Evolutionary conservation across 2,329 filamentous ascomycete species (phyloP).

Genomic region (Pezicula carpinea): DNA sequence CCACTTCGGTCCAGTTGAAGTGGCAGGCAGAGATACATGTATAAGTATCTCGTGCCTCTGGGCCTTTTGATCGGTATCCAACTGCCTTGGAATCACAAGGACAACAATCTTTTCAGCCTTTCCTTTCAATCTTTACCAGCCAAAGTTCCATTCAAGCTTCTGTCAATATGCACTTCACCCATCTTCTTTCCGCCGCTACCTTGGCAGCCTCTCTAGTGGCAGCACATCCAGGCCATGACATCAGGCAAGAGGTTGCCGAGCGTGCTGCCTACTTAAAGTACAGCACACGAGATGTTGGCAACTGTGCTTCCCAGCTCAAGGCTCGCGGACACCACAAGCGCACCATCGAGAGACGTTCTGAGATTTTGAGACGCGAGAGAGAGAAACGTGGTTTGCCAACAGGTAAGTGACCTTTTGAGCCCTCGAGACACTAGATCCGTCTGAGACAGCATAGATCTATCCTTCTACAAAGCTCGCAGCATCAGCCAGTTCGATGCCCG

Average conservation of each 20-base stretch:
- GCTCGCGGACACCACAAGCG: background rate
- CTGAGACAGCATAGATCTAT: constrained; percentile 3
- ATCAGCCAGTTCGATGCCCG: constrained; percentile 2
- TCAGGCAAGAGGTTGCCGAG: background rate
- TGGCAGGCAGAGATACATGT: too few species aligned
- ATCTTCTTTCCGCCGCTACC: background rate
- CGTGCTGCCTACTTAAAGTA: background rate
- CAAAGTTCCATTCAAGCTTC: background rate
- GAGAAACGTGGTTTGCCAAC: constrained; percentile 2
- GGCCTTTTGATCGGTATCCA: background rate
- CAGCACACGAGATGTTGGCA: background rate
- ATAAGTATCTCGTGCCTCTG: too few species aligned
- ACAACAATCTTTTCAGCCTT: background rate
- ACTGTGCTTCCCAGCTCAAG: constrained; percentile 2
- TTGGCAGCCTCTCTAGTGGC: background rate
- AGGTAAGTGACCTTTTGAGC: background rate
- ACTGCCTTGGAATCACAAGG: background rate
- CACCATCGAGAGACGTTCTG: constrained; percentile 3
- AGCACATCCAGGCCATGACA: constrained; percentile 1
- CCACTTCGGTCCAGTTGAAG: too few species aligned
- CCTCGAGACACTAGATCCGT: background rate
- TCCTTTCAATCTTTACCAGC: background rate
- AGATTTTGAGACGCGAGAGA: constrained; percentile 4
- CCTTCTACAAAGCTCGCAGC: constrained; percentile 11
- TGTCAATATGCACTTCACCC: background rate